A percentile compares a stretch with the other conserved stretches of the same genome.
Evolutionary conservation across 1,284 basidiomycete species (phyloP).

Genomic region (Sphagnurus paluster): DNA sequence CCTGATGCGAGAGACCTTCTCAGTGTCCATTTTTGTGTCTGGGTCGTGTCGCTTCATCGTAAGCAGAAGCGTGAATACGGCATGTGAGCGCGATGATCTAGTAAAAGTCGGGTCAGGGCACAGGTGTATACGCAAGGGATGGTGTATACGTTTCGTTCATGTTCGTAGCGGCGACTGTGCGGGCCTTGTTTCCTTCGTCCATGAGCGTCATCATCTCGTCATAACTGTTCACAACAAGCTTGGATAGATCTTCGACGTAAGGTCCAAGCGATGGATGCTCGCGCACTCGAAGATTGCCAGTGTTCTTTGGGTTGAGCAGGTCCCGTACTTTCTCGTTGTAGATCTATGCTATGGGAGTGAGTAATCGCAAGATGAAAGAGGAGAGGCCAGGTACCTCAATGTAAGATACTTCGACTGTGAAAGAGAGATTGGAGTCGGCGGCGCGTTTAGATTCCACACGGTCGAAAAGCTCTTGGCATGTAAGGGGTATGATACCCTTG

Average conservation of each 20-base stretch:
- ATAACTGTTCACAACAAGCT: slow-evolving; percentile 89
- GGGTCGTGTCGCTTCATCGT: slow-evolving; percentile 88
- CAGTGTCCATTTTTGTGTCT: slow-evolving; percentile 84
- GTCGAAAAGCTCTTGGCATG: slow-evolving; percentile 89
- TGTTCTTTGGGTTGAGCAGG: slow-evolving; percentile 95
- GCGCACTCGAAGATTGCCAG: slow-evolving; percentile 92
- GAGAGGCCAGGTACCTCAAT: slow-evolving; percentile 61
- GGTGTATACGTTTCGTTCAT: slow-evolving; percentile 94
- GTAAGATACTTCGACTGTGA: slow-evolving; percentile 96
- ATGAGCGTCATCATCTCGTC: slow-evolving; percentile 98
- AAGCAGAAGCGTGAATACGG: slow-evolving; percentile 93
- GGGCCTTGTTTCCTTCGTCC: slow-evolving; percentile 99
- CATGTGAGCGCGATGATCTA: slow-evolving; percentile 94
- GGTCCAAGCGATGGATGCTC: slow-evolving; percentile 95
- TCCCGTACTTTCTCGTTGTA: slow-evolving; percentile 99
- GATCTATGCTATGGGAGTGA: slow-evolving; percentile 57
- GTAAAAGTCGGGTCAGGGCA: slow-evolving; percentile 7
- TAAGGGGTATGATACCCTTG: slow-evolving; percentile 97
- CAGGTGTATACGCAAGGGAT: slow-evolving; percentile 2
- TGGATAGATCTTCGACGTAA: slow-evolving; percentile 96
- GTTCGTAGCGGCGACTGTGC: slow-evolving; percentile 97
- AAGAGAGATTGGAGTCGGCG: slow-evolving; percentile 70
- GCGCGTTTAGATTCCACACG: slow-evolving; percentile 73
- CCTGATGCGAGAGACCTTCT: slow-evolving; percentile 97
- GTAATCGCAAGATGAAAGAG: slow-evolving; percentile 4